Base-by-base conservation (phyloP, 768 basidiomycete species). In the Ramaria rubella region DNA sequence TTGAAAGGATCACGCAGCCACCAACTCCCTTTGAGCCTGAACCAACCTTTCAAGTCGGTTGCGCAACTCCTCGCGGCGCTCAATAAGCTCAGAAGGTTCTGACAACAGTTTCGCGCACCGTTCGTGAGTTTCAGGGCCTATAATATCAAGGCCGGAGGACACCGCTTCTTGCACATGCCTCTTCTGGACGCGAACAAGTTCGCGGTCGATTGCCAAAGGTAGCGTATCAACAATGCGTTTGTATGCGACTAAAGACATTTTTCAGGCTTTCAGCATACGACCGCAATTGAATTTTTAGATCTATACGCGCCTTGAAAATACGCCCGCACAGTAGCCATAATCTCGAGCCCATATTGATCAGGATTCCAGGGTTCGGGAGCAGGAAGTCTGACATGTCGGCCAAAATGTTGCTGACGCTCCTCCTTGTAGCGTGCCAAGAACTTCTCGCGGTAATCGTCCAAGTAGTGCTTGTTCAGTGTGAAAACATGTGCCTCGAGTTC, bases 281-380 rank as follows among this genome's bases (percentile, higher is more conserved):
- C n/a, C n/a, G n/a, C n/a, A n/a, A n/a, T n/a, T n/a, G n/a, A n/a
- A n/a, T n/a, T n/a, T n/a, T n/a, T n/a, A n/a, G n/a, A n/a, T n/a
- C n/a, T n/a, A n/a, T n/a, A 24, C 31, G 14, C 24, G 34, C 87
- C 86, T 75, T 87, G 84, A 67, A 87, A 88, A 61, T 88, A 87
- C 0, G 82, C 86, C 4, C 83, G 73, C 1, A 87, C 83, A 56
- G 81, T 77, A 0, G 84, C 83, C 85, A 89, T 87, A 62, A 88
- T 85, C 4, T 68, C 61, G n/a, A 88, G 61, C 0, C 81, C 82
- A 0, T 77, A 74, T 6, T 48, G 43, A 33, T 70, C 69, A 2
- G 67, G 64, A 50, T 31, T 31, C 33, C 40, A 45, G 44, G 42
- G 8, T 12, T 33, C 6, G 46, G 46, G 6, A 17, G 46, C 23